These are phyloP conservation scores for Candida sp. DNA, from an alignment of 1,139 yeast species.

Conservation along the genomic window DNA sequence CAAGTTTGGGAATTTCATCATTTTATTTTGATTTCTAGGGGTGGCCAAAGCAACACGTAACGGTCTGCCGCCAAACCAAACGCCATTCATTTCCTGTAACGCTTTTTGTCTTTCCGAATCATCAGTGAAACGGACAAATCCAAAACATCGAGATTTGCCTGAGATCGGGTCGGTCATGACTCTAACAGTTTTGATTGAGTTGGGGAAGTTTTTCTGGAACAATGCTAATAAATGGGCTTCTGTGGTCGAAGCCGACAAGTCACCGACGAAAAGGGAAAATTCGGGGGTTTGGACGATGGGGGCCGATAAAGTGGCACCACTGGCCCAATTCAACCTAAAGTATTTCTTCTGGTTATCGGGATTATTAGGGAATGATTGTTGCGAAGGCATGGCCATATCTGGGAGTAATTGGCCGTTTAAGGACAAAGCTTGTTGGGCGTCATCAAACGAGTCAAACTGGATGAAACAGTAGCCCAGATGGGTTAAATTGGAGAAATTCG, in stretches of 20 bases:
- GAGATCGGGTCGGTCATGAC: slow-evolving; percentile 76
- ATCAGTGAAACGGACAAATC: slow-evolving; percentile 67
- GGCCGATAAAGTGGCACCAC: slow-evolving; percentile 57
- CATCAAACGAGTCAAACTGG: slow-evolving; percentile 59
- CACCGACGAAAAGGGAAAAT: slow-evolving; percentile 74
- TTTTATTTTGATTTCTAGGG: slow-evolving; percentile 31
- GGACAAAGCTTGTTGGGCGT: slow-evolving; percentile 62
- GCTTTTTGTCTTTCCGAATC: slow-evolving; percentile 65
- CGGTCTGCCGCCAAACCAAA: slow-evolving; percentile 71
- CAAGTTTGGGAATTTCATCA: not conserved
- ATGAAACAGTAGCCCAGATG: slow-evolving; percentile 77
- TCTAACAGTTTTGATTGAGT: slow-evolving; percentile 63
- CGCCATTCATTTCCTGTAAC: slow-evolving; percentile 69
- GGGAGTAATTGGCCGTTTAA: slow-evolving; percentile 68
- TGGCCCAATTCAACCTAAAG: slow-evolving; percentile 73
- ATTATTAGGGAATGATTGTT: slow-evolving; percentile 37
- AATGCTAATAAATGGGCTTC: slow-evolving; percentile 67
- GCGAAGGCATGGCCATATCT: slow-evolving; percentile 47
- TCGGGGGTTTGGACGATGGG: slow-evolving; percentile 52
- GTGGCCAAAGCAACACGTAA: slow-evolving; percentile 71
- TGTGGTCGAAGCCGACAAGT: slow-evolving; percentile 67
- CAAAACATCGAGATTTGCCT: slow-evolving; percentile 73
- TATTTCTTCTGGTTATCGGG: slow-evolving; percentile 56
- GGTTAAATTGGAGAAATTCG: slow-evolving; percentile 14
- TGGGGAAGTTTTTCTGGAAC: slow-evolving; percentile 58